Percentiles rank a stretch among this genome's conserved stretches.
Conservation (phyloP, 768 basidiomycete genomes). For the Leccinum barrowsii region DNA sequence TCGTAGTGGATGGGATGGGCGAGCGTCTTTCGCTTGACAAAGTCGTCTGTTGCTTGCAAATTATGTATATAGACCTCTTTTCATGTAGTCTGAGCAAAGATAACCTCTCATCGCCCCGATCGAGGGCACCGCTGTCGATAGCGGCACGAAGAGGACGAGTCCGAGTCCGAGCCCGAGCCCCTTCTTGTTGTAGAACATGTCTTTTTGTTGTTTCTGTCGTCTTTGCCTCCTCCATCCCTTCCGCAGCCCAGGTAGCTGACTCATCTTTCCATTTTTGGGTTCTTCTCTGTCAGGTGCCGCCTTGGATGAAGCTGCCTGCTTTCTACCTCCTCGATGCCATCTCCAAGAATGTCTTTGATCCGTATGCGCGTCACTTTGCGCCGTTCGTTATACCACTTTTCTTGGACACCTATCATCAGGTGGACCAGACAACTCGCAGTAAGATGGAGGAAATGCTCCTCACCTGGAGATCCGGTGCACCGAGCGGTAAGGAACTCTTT, state of each 20-base stretch:
- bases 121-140: conserved; percentile 31
- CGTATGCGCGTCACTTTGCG: conserved; percentile 85
- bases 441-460: conserved; percentile 99
- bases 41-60: conserved; percentile 28
- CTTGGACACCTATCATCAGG: conserved; percentile 81
- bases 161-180: conserved; percentile 37
- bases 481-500: conserved; percentile 80
- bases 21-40: conserved; percentile 22
- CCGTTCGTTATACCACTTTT: conserved; percentile 81
- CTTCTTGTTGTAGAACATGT: conserved; percentile 20
- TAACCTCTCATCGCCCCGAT: conserved; percentile 31
- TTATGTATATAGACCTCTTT: conserved; percentile 46
- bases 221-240: conserved; percentile 8
- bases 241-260: conserved; percentile 52
- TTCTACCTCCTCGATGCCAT: conserved; percentile 97
- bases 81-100: conserved; percentile 42
- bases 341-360: conserved; percentile 92
- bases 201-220: conserved; percentile 31
- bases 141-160: conserved; percentile 36
- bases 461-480: conserved; percentile 90
- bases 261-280: conserved; percentile 43
- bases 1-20: conserved; percentile 27
- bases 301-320: conserved; percentile 86
- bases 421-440: conserved; percentile 77
- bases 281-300: conserved; percentile 61